Conservation (phyloP, 495 filamentous ascomycete genomes). For the Penicillium lividum region DNA sequence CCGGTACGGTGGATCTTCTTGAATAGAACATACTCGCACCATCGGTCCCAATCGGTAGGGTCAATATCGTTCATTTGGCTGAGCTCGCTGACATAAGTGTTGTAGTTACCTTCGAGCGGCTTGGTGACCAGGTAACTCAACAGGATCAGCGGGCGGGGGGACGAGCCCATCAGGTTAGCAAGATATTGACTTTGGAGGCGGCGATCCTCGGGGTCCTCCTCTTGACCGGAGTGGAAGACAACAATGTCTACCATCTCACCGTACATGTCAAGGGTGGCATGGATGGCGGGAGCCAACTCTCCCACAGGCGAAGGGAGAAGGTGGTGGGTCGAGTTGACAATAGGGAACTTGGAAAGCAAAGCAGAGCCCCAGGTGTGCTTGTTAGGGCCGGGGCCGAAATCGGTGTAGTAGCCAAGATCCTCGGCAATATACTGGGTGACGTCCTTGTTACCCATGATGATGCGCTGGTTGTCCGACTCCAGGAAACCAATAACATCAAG, state of each 20-base stretch:
- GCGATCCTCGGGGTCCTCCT: constrained; percentile 94
- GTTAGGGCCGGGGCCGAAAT: constrained; percentile 96
- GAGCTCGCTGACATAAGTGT: constrained; percentile 84
- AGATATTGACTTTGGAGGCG: constrained; percentile 86
- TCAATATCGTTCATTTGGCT: constrained; percentile 97
- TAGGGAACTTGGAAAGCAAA: constrained; percentile 94
- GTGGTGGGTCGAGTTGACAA: constrained; percentile 95
- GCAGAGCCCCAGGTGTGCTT: constrained; percentile 98
- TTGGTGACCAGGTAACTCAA: constrained; percentile 91
- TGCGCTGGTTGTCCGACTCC: constrained; percentile 91
- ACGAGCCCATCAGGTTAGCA: constrained; percentile 81
- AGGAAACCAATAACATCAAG: constrained; percentile 93
- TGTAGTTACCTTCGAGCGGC: constrained; percentile 92
- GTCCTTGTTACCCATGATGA: constrained; percentile 99
- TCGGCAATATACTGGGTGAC: constrained; percentile 94
- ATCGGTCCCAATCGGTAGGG: constrained; percentile 89
- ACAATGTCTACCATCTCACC: constrained; percentile 89
- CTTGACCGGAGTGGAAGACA: constrained; percentile 98
- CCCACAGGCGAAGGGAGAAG: constrained; percentile 90
- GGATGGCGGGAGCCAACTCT: constrained; percentile 93
- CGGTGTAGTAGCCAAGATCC: constrained; percentile 96
- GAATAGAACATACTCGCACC: constrained; percentile 99
- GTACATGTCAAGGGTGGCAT: constrained; percentile 92
- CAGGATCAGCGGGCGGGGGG: constrained; percentile 77
- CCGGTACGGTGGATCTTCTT: constrained; percentile 84